Conservation (phyloP, 495 filamentous ascomycete species). For the Aspergillus wentii region DNA sequence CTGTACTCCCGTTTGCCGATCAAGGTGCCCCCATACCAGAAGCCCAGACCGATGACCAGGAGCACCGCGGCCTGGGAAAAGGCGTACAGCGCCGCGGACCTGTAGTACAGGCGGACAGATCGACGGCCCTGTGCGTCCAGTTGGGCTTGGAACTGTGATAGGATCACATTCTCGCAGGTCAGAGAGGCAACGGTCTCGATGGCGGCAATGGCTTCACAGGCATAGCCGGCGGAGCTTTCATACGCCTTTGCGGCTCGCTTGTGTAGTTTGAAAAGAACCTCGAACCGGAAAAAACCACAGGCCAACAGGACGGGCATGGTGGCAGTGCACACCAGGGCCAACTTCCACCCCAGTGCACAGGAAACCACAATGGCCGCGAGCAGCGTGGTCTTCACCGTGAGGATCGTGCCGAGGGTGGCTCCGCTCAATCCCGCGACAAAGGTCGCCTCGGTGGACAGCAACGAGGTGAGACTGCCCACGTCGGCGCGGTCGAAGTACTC, state of each 20-base stretch:
- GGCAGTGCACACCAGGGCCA: conserved; percentile 76
- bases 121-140: conserved; percentile 54
- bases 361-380: conserved; percentile 60
- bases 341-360: conserved; percentile 78
- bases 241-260: conserved; percentile 64
- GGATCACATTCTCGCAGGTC: conserved; percentile 75
- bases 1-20: conserved; percentile 63
- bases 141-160: conserved; percentile 60
- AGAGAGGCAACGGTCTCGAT: conserved; percentile 92
- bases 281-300: conserved; percentile 83
- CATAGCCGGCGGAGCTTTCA: conserved; percentile 69
- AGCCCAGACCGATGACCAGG: conserved; percentile 76
- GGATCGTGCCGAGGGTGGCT: conserved; percentile 72
- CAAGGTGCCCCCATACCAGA: conserved; percentile 86
- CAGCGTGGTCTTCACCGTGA: conserved; percentile 71
- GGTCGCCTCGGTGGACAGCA: conserved; percentile 78
- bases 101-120: conserved; percentile 59
- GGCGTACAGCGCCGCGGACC: conserved; percentile 70
- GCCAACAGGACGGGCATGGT: conserved; percentile 71
- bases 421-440: conserved; percentile 78
- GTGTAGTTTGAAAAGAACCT: conserved; percentile 72
- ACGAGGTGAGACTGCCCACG: conserved; percentile 73
- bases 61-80: conserved; percentile 74
- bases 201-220: conserved; percentile 83
- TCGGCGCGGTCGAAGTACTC: conserved; percentile 80